Base-by-base conservation (phyloP, 2,329 filamentous ascomycete genomes). In the Bipolaris zeicola region DNA sequence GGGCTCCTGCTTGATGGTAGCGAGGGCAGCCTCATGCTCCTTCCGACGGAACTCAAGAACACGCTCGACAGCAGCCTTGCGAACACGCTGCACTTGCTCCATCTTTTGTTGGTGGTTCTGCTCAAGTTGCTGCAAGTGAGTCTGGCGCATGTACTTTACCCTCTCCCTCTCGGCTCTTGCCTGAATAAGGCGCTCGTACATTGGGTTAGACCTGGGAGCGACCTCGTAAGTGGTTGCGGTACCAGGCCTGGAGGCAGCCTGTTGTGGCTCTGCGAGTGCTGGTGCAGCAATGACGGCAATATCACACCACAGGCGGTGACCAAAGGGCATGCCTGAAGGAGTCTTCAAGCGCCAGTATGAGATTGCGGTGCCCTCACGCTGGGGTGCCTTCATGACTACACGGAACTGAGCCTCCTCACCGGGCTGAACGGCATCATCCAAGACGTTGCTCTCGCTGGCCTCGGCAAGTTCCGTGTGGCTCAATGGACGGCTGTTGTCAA, bases 301-400 rank as follows among this genome's bases (percentile, higher is more conserved):
- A 64, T 98, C 92, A 73, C 94, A 97, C 94, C 94, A 99, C 45
- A 99, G 82, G 70, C 92, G 90, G 79, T 97, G 91, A 37, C 95
- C 95, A 64, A 98, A 97, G 63, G 91, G 89, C 62, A 84, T 81
- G 22, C 93, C 93, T 55, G 91, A 87, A 6, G 87, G 83, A 57
- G 91, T 87, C 67, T 93, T 96, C 64, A 99, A 81, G 61, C 94
- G 92, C 95, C 95, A 99, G 83, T 97, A 97, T 1, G 95, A 98
- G 70, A 96, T 95, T 57, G 88, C 83, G 76, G 89, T 90, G 52
- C 94, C 93, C 52, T 86, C 79, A 46, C 90, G 89, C 50, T 81
- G 78, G 14, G 94, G 92, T 16, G 92, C 91, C 76, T 92, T 91
- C 76, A 99, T 87, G 39, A 89, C 81, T 34, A 97, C 90, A 36